A percentile compares a stretch with the other conserved stretches of the same genome.
These are phyloP conservation scores for Aspergillus sp. DNA, from an alignment of 2,329 filamentous ascomycete species.

Conservation along the genomic window DNA sequence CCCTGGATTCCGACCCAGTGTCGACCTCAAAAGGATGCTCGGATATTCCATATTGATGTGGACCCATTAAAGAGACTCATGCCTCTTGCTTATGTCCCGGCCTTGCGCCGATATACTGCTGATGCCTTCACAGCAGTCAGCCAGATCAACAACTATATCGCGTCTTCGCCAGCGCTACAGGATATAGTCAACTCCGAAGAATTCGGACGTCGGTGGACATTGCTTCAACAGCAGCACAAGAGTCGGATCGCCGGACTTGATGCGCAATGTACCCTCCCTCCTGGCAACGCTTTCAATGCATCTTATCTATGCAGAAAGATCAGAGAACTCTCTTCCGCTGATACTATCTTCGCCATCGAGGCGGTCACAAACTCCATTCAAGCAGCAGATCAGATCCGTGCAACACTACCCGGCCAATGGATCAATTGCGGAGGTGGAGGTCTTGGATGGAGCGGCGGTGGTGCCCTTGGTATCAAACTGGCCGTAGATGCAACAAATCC, in stretches of 20 bases:
- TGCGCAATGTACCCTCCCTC: constrained; percentile 35
- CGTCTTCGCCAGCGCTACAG: no score
- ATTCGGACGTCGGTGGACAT: no score
- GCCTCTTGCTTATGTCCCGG: constrained; percentile 71
- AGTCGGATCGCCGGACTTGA: constrained; percentile 54
- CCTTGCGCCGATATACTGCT: constrained; percentile 55
- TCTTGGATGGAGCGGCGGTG: constrained; percentile 78
- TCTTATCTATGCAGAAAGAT: constrained; percentile 61
- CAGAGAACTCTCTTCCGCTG: constrained; percentile 53
- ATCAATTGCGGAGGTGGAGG: constrained; percentile 81
- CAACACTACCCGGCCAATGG: constrained; percentile 68
- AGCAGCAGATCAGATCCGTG: constrained; percentile 70
- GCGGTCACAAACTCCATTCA: constrained; percentile 68
- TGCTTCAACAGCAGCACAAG: no score
- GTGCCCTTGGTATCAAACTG: constrained; percentile 72
- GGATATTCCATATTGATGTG: constrained; percentile 65
- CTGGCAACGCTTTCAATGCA: constrained; percentile 52
- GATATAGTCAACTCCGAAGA: no score
- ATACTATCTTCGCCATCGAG: constrained; percentile 75
- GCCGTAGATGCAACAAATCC: constrained; percentile 48
- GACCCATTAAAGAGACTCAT: constrained; percentile 72
- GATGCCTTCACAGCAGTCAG: constrained; percentile 65
- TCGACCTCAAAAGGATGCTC: no score
- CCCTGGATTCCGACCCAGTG: constrained; percentile 84
- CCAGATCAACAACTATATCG: no score